Percentiles rank a stretch among this genome's conserved stretches.
phyloP scores from a whole-genome alignment of 2,329 filamentous ascomycete species.

The Trichoderma breve region DNA sequence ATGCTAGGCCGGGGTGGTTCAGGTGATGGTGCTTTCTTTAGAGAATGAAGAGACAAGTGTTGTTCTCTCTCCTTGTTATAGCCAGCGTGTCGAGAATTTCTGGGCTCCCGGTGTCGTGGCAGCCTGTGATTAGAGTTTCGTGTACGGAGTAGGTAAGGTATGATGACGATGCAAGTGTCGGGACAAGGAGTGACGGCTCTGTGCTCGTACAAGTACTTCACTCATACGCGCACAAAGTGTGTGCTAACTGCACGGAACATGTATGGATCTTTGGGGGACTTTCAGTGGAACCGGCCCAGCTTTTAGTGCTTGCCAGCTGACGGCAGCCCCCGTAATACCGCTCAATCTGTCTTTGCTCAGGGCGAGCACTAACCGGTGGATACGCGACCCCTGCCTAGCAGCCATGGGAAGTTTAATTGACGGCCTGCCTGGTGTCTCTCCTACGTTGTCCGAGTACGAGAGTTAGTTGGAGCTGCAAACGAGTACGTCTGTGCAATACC shows the following conservation, averaged over 20 bases:
- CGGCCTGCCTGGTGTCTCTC: not conserved
- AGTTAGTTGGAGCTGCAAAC: not conserved
- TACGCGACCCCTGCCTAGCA: not conserved
- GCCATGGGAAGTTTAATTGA: not conserved
- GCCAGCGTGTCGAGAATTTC: not conserved
- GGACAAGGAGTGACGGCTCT: not conserved
- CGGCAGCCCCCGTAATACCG: conserved; percentile 5
- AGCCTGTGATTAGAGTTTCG: not conserved
- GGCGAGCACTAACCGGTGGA: conserved; percentile 5
- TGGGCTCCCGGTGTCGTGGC: not conserved
- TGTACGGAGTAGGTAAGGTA: not conserved
- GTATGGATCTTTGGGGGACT: conserved; percentile 12
- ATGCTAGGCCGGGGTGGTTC: not conserved
- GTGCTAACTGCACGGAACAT: not conserved
- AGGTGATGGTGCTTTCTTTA: not conserved
- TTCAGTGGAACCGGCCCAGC: conserved; percentile 13
- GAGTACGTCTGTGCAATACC: conserved; percentile 1
- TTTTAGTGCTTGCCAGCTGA: conserved; percentile 7
- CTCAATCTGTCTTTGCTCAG: conserved; percentile 1
- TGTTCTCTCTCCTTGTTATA: not conserved
- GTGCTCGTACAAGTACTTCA: not conserved
- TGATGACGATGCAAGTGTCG: conserved; percentile 16
- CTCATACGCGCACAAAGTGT: not conserved
- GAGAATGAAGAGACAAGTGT: not conserved
- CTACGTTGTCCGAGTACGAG: conserved; percentile 10